Conservation (phyloP, 768 basidiomycete species). For the Chalciporus chontae region DNA sequence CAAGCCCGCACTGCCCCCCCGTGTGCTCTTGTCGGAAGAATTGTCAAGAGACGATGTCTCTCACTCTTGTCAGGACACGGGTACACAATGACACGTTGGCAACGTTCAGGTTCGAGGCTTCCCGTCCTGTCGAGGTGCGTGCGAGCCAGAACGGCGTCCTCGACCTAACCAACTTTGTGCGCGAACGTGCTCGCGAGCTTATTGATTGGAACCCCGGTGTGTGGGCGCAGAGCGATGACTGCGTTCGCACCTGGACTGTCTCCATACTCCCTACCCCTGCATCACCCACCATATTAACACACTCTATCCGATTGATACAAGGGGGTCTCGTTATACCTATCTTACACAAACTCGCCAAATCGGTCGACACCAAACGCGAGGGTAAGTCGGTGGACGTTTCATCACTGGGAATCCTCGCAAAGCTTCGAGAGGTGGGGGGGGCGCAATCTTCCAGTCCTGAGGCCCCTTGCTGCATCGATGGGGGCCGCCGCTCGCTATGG, state of each 20-base stretch:
- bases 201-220: constrained; percentile 42
- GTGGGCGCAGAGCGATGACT: constrained; percentile 53
- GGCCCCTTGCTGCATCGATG: constrained; percentile 21
- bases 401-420: constrained; percentile 38
- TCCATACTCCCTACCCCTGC: constrained; percentile 30
- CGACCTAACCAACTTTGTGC: constrained; percentile 50
- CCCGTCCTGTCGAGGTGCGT: no score
- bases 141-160: constrained; percentile 56
- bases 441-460: constrained; percentile 35
- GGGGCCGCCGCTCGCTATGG: constrained; percentile 42
- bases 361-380: constrained; percentile 6
- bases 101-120: constrained; percentile 50
- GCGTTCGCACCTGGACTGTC: constrained; percentile 64
- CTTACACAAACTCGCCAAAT: constrained; percentile 42
- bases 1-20: constrained; percentile 59
- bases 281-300: constrained; percentile 27
- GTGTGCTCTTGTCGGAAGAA: constrained; percentile 44
- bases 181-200: constrained; percentile 44
- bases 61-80: constrained; percentile 19
- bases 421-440: constrained; percentile 54
- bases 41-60: constrained; percentile 25
- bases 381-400: constrained; percentile 14
- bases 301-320: constrained; percentile 55
- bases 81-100: constrained; percentile 37
- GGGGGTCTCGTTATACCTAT: constrained; percentile 54